phyloP scores from a whole-genome alignment of 805 yeast genomes.

The Teunomyces panamensis region DNA sequence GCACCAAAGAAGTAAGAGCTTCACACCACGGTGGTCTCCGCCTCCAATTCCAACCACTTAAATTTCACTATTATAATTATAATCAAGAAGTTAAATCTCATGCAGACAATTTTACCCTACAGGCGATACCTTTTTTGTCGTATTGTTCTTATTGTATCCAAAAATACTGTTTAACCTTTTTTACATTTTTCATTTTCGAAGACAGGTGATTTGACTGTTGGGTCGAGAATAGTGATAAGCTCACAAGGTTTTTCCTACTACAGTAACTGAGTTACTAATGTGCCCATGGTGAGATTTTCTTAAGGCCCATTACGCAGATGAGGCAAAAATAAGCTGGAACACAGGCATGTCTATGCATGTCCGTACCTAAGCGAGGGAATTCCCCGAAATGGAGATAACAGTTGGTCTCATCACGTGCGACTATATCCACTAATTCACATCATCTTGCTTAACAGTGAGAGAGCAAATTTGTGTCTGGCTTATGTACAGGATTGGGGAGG shows the following conservation, averaged over 20 bases:
- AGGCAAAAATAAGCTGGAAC: conserved; percentile 2
- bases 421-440: neutral
- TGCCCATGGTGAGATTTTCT: neutral
- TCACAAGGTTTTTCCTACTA: neutral
- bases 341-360: neutral
- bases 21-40: neutral
- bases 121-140: neutral
- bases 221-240: neutral
- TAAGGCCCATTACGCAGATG: neutral
- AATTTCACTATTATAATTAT: neutral
- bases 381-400: neutral
- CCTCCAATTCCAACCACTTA: conserved; percentile 1
- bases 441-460: neutral
- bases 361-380: neutral
- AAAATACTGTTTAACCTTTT: neutral
- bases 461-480: neutral
- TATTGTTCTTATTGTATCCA: neutral
- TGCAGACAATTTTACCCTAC: conserved; percentile 1
- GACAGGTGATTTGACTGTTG: neutral
- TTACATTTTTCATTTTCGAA: neutral
- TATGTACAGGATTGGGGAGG: neutral
- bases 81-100: conserved; percentile 2
- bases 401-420: conserved; percentile 3
- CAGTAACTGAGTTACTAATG: too few species aligned
- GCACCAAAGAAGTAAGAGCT: neutral